Conservation (phyloP, 176 grass and related monocot species). For the Thinopyrum elongatum region DNA sequence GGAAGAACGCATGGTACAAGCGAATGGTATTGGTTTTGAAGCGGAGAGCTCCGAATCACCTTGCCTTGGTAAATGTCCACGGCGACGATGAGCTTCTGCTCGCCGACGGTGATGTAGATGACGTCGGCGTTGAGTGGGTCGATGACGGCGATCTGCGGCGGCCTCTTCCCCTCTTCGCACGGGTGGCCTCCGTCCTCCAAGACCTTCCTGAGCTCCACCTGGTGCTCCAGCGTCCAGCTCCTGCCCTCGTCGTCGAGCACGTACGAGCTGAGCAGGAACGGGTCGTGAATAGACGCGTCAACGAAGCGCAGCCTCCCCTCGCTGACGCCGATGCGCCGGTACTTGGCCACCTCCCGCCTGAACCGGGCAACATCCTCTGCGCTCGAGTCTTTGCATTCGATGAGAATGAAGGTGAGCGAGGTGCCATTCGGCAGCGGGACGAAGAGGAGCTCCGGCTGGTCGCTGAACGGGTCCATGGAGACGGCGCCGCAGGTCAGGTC, state of each 20-base stretch:
- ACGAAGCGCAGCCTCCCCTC: neutral
- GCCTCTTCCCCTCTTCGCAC: neutral
- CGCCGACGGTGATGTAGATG: slow-evolving; percentile 1
- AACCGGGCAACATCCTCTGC: neutral
- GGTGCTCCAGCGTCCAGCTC: neutral
- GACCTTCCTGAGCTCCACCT: neutral
- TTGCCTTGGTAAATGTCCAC: neutral
- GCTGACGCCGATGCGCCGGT: slow-evolving; percentile 2
- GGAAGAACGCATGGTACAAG: slow-evolving; percentile 1
- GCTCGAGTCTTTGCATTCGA: neutral
- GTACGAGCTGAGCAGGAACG: neutral
- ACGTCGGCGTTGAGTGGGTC: neutral
- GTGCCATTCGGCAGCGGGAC: neutral
- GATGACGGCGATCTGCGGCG: neutral
- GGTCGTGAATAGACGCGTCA: neutral
- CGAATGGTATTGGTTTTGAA: neutral
- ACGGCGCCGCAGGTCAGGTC: neutral
- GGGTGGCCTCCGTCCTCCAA: neutral
- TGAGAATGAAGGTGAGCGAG: neutral
- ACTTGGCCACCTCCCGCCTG: slow-evolving; percentile 5
- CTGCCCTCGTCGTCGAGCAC: neutral
- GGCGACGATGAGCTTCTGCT: neutral
- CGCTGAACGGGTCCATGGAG: neutral
- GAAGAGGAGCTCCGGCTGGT: slow-evolving; percentile 1
- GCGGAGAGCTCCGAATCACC: slow-evolving; percentile 1